Base-by-base conservation (phyloP, 192 early-diverging fungal genomes). In the Gaertneriomyces sp. region DNA sequence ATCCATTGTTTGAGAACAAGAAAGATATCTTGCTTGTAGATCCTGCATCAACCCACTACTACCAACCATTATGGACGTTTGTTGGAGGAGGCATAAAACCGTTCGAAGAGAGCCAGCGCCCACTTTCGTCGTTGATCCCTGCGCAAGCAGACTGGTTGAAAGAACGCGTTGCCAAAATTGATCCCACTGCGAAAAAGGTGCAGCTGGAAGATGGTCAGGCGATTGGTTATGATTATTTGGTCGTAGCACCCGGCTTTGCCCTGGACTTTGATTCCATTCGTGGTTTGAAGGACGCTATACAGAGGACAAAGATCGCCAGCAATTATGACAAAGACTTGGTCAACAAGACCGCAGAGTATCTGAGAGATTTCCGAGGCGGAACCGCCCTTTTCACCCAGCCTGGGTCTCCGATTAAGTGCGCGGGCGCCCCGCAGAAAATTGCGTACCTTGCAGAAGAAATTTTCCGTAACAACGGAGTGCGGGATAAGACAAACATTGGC, bases 61-160 rank as follows among this genome's bases (percentile, higher is more conserved):
- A 93, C 73, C 92, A 94, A 82, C 92, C 92, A 42, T 68, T 94
- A 54, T 94, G 90, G 81, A 94, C 92, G 11, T 91, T 91, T 86
- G 92, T 94, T 45, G 92, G 92, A 44, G 88, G 77, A 55, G 92
- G 92, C 16, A 72, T 94, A 59, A 94, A 94, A 81, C 58, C 85
- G 41, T 84, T 94, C 54, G 68, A 60, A 4, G 88, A 91, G 50
- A 86, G 89, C 14, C 69, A 73, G 58, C 80, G 81, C 65, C 84
- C 91, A 10, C 90, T 83, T 69, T 75, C 69, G 45, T 81, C 84
- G 6, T 78, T 94, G 9, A 83, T 94, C 59, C 85, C 91, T 68
- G 75, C 77, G 16, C 66, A 88, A 46, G 88, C 88, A 12, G 79
- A 87, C 33, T 93, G 89, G 90, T 82, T 93, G 64, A 74, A 86